These are phyloP conservation scores for Populus hybrid DNA, from an alignment of 441 rosid species.

Conservation along the genomic window DNA sequence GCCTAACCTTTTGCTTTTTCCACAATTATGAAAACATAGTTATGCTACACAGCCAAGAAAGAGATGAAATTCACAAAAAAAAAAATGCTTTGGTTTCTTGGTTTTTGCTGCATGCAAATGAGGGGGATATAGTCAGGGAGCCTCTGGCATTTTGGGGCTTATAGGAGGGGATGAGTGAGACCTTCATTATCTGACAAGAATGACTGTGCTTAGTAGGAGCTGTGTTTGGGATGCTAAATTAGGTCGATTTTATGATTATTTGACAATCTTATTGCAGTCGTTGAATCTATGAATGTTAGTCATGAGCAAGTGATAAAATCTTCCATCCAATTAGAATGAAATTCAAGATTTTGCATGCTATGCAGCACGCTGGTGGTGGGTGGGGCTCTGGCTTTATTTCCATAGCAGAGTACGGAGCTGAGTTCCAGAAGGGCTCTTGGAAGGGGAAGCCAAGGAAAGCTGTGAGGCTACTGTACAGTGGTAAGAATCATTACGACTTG, in stretches of 20 bases:
- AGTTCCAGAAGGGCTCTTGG: constrained; percentile 53
- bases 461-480: constrained; percentile 83
- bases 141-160: not conserved
- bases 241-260: not conserved
- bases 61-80: not conserved
- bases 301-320: not conserved
- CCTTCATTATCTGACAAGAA: not conserved
- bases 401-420: constrained; percentile 76
- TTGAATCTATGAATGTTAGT: not conserved
- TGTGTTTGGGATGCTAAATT: not conserved
- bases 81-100: not conserved
- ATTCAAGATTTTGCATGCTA: not conserved
- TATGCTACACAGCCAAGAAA: not conserved
- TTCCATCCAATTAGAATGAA: not conserved
- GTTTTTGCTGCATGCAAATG: not conserved
- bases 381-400: constrained; percentile 73
- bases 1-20: not conserved
- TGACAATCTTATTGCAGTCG: not conserved
- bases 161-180: not conserved
- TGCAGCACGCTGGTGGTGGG: constrained; percentile 62
- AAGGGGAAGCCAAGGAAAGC: constrained; percentile 54
- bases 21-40: not conserved
- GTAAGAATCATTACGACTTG: constrained; percentile 83
- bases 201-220: not conserved
- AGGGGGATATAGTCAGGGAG: not conserved